Evolutionary conservation across 2,329 filamentous ascomycete species (phyloP), one percentile per base, ranked within the genome.

Genomic region (Colletotrichum eremochloae): DNA sequence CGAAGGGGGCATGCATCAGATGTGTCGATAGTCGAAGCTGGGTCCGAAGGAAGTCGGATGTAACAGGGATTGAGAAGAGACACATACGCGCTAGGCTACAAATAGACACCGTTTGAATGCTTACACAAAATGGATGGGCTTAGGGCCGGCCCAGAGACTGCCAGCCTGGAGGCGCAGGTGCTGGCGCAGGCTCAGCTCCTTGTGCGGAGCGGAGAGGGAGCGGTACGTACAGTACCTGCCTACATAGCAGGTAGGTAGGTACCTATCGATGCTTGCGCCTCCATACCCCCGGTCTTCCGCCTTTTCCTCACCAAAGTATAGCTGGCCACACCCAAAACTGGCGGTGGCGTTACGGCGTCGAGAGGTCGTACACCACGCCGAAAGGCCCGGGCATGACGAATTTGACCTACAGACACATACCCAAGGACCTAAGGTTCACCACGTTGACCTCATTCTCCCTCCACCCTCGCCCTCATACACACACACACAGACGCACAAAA

Each of bases 301-400:
- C 66, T 63, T 71, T 71, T 71, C 60, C 36, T 52, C 68, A 71
- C 65, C 68, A 71, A 71, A 71, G 31, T 20, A 20, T 42, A 52
- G 44, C 12, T 36, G 58, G 20, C 57, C 52, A 63, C 65, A 60
- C 52, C 52, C 61, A 56, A 42, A 53, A 42, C 36, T 68, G 62
- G 67, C 67, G 67, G 67, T 70, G 62, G 67, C 52, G 33, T 33
- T 18, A 36, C 20, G 42, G n/a, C 7, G 29, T 24, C n/a, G 40
- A 29, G 57, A 31, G 58, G n/a, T 20, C 3, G 50, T n/a, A 55
- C 50, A 20, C 38, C 29, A 55, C 50, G 29, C 38, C 29, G 36
- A 33, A 40, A 44, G 5, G 15, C 38, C 50, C 29, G 62, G 38
- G 18, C 61, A 42, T 29, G 24, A 52, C 33, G 61, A 31, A 6